Percentiles rank a stretch among this genome's conserved stretches.
Conservation (phyloP, 2,329 filamentous ascomycete species). For the Fonsecaea monophora region DNA sequence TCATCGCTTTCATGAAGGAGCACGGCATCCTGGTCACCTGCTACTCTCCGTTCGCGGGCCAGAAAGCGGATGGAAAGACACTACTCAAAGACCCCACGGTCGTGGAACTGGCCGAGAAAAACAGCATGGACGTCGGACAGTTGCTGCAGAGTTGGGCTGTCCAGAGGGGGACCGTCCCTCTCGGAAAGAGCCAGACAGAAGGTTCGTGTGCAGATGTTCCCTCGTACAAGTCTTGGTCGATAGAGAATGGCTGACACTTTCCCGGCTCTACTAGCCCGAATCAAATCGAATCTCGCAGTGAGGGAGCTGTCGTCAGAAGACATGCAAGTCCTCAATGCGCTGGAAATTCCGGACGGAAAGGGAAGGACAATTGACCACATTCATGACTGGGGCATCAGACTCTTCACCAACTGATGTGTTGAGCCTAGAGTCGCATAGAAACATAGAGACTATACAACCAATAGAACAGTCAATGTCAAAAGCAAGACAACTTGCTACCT, state of each 20-base stretch:
- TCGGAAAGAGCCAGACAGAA: conserved; percentile 71
- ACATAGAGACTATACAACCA: not conserved
- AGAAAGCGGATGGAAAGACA: conserved; percentile 23
- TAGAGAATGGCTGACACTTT: not conserved
- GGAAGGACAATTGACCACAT: conserved; percentile 24
- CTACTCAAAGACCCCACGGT: conserved; percentile 61
- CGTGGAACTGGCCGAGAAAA: conserved; percentile 64
- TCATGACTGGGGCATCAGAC: conserved; percentile 14
- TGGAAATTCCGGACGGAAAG: conserved; percentile 21
- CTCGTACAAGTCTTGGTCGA: not conserved
- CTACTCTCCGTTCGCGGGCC: conserved; percentile 50
- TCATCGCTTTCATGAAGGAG: conserved; percentile 52
- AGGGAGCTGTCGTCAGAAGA: conserved; percentile 65
- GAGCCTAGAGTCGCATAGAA: not conserved
- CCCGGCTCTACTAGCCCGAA: conserved; percentile 54
- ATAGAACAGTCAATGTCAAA: not conserved
- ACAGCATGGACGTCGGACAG: conserved; percentile 65
- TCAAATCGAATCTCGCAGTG: conserved; percentile 44
- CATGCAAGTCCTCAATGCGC: conserved; percentile 63
- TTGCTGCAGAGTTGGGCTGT: conserved; percentile 71
- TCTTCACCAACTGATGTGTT: conserved; percentile 14
- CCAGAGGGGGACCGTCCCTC: conserved; percentile 69
- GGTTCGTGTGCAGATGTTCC: not conserved
- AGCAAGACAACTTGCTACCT: not conserved
- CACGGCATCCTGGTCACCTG: conserved; percentile 51